phyloP scores from a whole-genome alignment of 2,329 filamentous ascomycete genomes.

The Drechslerella coelobrocha region DNA sequence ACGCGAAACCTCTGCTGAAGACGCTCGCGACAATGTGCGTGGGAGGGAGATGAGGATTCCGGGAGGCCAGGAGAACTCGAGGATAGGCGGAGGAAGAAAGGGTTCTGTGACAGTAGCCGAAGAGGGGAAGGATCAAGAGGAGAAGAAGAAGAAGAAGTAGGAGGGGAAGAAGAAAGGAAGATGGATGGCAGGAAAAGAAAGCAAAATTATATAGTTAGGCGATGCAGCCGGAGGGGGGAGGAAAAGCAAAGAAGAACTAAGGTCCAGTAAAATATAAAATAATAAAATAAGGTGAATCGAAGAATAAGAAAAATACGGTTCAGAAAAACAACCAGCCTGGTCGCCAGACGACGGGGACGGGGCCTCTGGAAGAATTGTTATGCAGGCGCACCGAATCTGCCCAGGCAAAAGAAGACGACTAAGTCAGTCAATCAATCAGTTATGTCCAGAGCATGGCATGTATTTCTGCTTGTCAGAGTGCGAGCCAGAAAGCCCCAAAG shows the following conservation, averaged over 20 bases:
- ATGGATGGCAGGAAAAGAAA: conserved; percentile 51
- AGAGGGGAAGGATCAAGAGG: conserved; percentile 30
- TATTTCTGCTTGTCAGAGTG: conserved; percentile 12
- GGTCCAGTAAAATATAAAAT: conserved; percentile 4
- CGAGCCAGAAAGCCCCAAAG: conserved; percentile 36
- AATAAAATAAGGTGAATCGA: conserved; percentile 43
- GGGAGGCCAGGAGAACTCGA: conserved; percentile 18
- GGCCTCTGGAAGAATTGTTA: conserved; percentile 49
- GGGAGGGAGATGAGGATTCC: conserved; percentile 22
- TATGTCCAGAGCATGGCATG: not conserved
- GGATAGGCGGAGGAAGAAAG: conserved; percentile 38
- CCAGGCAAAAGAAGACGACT: conserved; percentile 15
- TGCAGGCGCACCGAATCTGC: conserved; percentile 16
- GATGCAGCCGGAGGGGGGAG: conserved; percentile 28
- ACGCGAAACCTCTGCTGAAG: conserved; percentile 38
- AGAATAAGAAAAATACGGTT: conserved; percentile 46
- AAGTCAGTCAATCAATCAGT: not conserved
- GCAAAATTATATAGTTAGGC: conserved; percentile 49
- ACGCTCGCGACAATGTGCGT: conserved; percentile 33
- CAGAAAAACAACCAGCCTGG: conserved; percentile 51
- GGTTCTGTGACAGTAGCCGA: conserved; percentile 37
- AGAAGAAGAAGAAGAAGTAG: conserved; percentile 28
- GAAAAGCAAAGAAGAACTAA: conserved; percentile 47
- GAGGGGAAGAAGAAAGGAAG: conserved; percentile 46
- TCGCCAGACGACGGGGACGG: conserved; percentile 45